Evolutionary conservation across 768 basidiomycete genomes (phyloP).

Genomic region (Phlebiopsis gigantea): DNA sequence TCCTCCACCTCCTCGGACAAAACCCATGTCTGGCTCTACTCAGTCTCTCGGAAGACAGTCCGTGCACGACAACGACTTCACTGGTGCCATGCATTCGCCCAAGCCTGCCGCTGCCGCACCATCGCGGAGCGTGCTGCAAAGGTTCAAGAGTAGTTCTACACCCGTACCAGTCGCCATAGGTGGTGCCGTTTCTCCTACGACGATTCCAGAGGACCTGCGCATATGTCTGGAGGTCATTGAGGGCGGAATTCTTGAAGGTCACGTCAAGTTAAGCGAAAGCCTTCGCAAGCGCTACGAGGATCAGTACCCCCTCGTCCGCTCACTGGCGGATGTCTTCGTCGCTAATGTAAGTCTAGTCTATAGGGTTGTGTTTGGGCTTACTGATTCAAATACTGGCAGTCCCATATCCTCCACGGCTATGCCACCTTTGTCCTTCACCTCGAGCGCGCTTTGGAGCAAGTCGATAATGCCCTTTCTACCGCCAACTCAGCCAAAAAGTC

Average conservation of each 20-base stretch:
- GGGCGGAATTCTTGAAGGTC: constrained; percentile 83
- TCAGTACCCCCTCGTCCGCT: constrained; percentile 90
- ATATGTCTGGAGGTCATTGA: constrained; percentile 85
- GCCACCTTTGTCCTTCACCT: constrained; percentile 92
- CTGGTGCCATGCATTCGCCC: constrained; percentile 31
- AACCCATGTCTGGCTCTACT: constrained; percentile 55
- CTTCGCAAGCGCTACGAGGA: constrained; percentile 90
- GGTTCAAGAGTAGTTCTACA: constrained; percentile 54
- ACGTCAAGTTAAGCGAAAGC: constrained; percentile 78
- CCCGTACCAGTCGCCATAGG: constrained; percentile 39
- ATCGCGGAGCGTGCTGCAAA: constrained; percentile 49
- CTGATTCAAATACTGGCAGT: constrained; percentile 41
- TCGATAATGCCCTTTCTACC: constrained; percentile 69
- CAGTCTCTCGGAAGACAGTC: constrained; percentile 75
- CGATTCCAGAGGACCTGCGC: constrained; percentile 83
- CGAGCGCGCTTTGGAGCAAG: constrained; percentile 83
- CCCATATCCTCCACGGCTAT: constrained; percentile 91
- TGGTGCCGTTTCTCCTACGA: constrained; percentile 63
- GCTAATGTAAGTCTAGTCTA: constrained; percentile 65
- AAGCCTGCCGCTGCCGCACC: constrained; percentile 32
- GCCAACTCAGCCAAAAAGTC: constrained; percentile 66
- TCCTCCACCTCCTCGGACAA: constrained; percentile 54
- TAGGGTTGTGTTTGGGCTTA: constrained; percentile 3
- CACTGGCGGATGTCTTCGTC: constrained; percentile 94
- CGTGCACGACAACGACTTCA: constrained; percentile 41